Evolutionary conservation across 177 flowering plant genomes (phyloP), one percentile per base, ranked within the genome.

Genomic region (Vitis hybrid): DNA sequence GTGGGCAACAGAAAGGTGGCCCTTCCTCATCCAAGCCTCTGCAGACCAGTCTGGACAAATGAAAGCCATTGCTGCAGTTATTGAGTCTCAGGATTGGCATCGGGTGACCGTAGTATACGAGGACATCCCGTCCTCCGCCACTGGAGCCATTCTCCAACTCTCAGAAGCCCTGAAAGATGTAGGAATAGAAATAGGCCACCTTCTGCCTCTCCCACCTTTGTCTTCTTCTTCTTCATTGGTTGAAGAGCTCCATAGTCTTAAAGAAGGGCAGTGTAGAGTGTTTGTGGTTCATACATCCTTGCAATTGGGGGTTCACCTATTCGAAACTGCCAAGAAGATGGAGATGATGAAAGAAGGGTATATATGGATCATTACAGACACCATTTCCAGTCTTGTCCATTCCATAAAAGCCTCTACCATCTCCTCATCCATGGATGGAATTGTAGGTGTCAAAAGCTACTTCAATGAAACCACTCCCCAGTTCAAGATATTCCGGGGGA

Each of bases 281-380:
- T 82, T 80, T 56, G 66, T 82, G 9, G 72, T 78, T 19, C 81
- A 75, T 11, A 49, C 75, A 0, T 77, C 83, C 3, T 1, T 48
- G 14, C 9, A 50, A 7, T 51, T 75, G 4, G 79, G 69, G 1
- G 12, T 56, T 1, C 60, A 49, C 1, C 8, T 82, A 14, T 80
- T 80, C 40, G 24, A 40, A 56, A 60, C 73, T 60, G 85, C 85
- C 1, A 77, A 77, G 48, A 40, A 55, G 6, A 7, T 73, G 65
- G 75, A 68, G 11, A 58, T 82, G 74, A 82, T 82, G 83, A 76
- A 56, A 4, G 69, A 70, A 8, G 83, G 68, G 1, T 76, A 56
- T 55, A 80, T 78, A 4, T 82, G 83, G 86, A 80, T 82, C 27
- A 64, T 74, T 15, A 72, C 83, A 35, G 46, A 35, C 46, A 35